These are phyloP conservation scores for Pseudomicrostroma phylloplanum DNA, from an alignment of 1,284 basidiomycete genomes.

Conservation along the genomic window DNA sequence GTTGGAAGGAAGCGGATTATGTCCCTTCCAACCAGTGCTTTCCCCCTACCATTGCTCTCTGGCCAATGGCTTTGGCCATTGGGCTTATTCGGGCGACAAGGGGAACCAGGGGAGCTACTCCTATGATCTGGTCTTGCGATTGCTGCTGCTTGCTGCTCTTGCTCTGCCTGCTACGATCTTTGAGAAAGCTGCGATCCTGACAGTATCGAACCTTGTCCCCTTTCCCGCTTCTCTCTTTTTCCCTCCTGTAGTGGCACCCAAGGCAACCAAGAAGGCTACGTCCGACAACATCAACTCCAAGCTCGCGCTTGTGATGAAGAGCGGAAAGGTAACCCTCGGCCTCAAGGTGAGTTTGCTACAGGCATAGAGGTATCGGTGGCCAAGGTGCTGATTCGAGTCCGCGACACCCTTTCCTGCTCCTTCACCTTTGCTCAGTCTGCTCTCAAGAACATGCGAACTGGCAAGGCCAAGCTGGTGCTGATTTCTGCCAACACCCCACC, in stretches of 20 bases:
- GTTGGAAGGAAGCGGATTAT: too few species aligned
- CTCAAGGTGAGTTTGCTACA: conserved; percentile 30
- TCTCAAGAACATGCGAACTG: conserved; percentile 94
- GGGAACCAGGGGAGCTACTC: conserved; percentile 3
- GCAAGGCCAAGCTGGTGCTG: conserved; percentile 98
- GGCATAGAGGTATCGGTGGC: not conserved
- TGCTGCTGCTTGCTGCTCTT: too few species aligned
- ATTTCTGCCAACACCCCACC: conserved; percentile 99
- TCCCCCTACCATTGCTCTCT: too few species aligned
- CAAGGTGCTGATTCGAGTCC: conserved; percentile 60
- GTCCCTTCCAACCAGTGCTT: too few species aligned
- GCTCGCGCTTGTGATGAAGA: conserved; percentile 97
- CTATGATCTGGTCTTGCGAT: too few species aligned
- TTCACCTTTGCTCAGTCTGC: conserved; percentile 58
- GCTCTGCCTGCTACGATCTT: not conserved
- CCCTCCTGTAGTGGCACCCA: conserved; percentile 59
- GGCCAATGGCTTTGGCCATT: too few species aligned
- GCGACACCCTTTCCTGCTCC: conserved; percentile 66
- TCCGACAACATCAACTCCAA: conserved; percentile 87
- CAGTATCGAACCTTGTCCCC: not conserved
- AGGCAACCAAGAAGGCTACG: conserved; percentile 64
- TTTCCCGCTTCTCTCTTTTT: not conserved
- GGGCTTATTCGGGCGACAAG: too few species aligned
- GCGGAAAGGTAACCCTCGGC: conserved; percentile 53
- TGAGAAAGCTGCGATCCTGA: conserved; percentile 7